phyloP scores from a whole-genome alignment of 2,329 filamentous ascomycete genomes.

The Xylaria polymorpha region DNA sequence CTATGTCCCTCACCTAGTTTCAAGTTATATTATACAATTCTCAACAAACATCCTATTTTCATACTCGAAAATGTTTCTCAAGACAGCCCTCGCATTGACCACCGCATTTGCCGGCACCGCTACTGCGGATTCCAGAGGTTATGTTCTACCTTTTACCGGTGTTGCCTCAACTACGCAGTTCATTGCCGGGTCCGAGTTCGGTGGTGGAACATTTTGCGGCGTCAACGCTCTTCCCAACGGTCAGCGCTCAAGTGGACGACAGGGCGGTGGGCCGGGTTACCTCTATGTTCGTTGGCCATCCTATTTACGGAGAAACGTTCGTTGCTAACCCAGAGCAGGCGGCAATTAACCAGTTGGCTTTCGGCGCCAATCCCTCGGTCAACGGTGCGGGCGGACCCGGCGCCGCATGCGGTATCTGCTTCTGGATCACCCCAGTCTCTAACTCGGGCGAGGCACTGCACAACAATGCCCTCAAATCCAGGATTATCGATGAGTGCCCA shows the following conservation, averaged over 20 bases:
- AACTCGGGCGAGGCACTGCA: neutral
- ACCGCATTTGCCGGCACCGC: conserved; percentile 2
- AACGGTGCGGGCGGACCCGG: neutral
- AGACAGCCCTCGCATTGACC: conserved; percentile 1
- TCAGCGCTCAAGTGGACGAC: neutral
- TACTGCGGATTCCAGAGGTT: neutral
- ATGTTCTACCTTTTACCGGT: neutral
- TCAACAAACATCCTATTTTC: neutral
- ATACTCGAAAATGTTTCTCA: neutral
- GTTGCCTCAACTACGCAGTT: conserved; percentile 1
- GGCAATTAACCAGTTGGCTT: neutral
- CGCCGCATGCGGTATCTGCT: neutral
- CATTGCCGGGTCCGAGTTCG: conserved; percentile 1
- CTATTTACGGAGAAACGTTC: neutral
- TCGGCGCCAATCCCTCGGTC: conserved; percentile 2
- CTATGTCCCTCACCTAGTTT: neutral
- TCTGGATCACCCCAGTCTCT: conserved; percentile 1
- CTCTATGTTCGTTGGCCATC: neutral
- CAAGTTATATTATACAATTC: neutral
- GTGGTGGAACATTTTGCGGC: neutral
- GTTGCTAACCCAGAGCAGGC: neutral
- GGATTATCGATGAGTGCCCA: neutral
- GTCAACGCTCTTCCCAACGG: neutral
- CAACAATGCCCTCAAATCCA: neutral
- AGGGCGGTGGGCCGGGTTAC: neutral